Conservation (phyloP, 495 filamentous ascomycete species). For the Aspergillus carlsbadensis region DNA sequence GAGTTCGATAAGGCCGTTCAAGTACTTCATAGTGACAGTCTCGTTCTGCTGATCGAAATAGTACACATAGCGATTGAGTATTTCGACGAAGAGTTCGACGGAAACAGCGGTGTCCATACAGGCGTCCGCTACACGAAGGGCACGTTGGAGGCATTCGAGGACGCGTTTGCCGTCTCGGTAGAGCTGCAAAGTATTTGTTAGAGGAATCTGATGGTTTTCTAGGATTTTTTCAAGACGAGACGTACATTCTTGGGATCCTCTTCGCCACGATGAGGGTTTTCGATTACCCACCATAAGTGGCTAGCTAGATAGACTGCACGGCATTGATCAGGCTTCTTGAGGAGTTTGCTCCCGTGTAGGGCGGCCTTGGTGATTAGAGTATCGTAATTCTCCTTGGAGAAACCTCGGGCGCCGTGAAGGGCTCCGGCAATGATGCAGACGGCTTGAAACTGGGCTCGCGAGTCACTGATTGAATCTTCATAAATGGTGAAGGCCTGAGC, state of each 20-base stretch:
- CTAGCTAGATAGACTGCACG: slow-evolving; percentile 93
- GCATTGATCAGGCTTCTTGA: slow-evolving; percentile 98
- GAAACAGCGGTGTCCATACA: slow-evolving; percentile 99
- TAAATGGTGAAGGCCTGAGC: slow-evolving; percentile 98
- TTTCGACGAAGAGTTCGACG: slow-evolving; percentile 97
- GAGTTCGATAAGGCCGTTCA: slow-evolving; percentile 96
- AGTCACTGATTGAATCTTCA: slow-evolving; percentile 93
- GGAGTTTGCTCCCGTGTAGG: slow-evolving; percentile 91
- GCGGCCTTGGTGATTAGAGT: slow-evolving; percentile 97
- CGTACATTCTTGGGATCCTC: slow-evolving; percentile 81
- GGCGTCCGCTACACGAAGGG: slow-evolving; percentile 92
- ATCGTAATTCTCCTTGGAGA: slow-evolving; percentile 96
- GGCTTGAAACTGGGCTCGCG: slow-evolving; percentile 94
- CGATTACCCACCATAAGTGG: slow-evolving; percentile 96
- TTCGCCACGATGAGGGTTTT: slow-evolving; percentile 77
- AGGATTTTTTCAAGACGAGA: not conserved
- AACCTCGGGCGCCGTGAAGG: slow-evolving; percentile 80
- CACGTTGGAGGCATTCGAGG: slow-evolving; percentile 92
- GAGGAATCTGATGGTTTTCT: not conserved
- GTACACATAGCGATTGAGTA: slow-evolving; percentile 96
- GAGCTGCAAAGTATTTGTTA: slow-evolving; percentile 51
- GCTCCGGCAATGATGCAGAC: slow-evolving; percentile 92
- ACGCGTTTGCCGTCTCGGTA: slow-evolving; percentile 98
- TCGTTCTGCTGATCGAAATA: slow-evolving; percentile 99
- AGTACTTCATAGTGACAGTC: slow-evolving; percentile 94